phyloP scores from a whole-genome alignment of 257 asterid genomes.

The Pogostemon cablin region DNA sequence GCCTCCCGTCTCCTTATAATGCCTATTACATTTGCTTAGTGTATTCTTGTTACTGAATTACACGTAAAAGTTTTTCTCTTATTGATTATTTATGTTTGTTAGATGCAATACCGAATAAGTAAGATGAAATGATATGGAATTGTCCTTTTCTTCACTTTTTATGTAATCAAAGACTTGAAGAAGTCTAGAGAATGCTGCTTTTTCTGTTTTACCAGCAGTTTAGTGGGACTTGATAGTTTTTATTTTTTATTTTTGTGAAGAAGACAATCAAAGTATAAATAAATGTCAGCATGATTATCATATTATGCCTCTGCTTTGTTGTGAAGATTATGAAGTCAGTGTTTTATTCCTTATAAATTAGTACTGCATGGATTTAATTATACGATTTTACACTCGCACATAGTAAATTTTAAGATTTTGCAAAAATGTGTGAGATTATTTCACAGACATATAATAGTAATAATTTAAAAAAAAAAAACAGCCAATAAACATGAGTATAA shows the following conservation, averaged over 20 bases:
- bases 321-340: no score
- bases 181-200: not conserved
- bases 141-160: not conserved
- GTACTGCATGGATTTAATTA: no score
- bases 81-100: slow-evolving; percentile 27
- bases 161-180: not conserved
- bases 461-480: no score
- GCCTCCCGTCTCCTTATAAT: slow-evolving; percentile 19
- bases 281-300: no score
- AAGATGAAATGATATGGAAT: slow-evolving; percentile 31
- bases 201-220: not conserved
- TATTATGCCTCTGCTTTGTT: no score
- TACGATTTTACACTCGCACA: no score
- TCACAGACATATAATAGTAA: no score
- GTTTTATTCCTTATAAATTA: no score
- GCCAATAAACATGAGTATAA: no score
- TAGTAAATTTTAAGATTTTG: no score
- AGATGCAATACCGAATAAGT: slow-evolving; percentile 32
- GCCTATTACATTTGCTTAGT: not conserved
- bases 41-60: slow-evolving; percentile 21
- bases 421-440: no score
- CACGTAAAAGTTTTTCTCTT: slow-evolving; percentile 28
- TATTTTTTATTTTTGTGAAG: not conserved
- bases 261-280: no score
- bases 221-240: not conserved